A percentile compares a stretch with the other conserved stretches of the same genome.
These are phyloP conservation scores for Ceriops decandra DNA, from an alignment of 345 rosid genomes.

Conservation along the genomic window DNA sequence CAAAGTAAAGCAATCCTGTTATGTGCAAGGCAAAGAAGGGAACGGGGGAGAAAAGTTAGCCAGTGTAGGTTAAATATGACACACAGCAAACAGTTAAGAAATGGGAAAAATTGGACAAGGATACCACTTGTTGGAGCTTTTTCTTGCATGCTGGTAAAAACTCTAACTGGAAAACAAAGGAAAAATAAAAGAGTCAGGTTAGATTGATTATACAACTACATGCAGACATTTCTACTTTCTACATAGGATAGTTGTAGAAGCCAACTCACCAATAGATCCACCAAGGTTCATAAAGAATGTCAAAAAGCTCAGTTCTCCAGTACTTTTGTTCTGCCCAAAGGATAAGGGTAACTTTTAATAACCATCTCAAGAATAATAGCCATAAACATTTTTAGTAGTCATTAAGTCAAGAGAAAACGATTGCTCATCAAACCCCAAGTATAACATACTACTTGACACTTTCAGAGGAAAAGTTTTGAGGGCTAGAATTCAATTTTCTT, in stretches of 20 bases:
- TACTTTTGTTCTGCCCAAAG: constrained; percentile 69
- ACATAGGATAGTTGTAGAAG: neutral
- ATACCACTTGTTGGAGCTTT: constrained; percentile 85
- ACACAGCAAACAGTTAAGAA: neutral
- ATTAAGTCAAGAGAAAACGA: neutral
- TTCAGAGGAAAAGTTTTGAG: neutral
- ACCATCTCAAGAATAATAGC: neutral
- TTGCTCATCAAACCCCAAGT: neutral
- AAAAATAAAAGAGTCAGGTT: neutral
- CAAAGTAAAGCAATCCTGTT: neutral
- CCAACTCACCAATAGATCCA: constrained; percentile 67
- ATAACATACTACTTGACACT: neutral
- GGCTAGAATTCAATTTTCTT: neutral
- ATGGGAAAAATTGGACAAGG: constrained; percentile 29
- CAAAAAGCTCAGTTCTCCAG: constrained; percentile 91
- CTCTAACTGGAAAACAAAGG: constrained; percentile 56
- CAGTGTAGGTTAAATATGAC: neutral
- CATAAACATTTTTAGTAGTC: neutral
- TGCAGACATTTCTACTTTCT: neutral
- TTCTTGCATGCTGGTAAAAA: constrained; percentile 91
- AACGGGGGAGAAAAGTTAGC: neutral
- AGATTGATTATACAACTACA: neutral
- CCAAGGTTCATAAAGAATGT: constrained; percentile 74
- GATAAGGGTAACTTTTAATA: constrained; percentile 4
- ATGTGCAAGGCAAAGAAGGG: neutral